Evolutionary conservation across 306 rosid genomes (phyloP).

Genomic region (Rosa lucieae): DNA sequence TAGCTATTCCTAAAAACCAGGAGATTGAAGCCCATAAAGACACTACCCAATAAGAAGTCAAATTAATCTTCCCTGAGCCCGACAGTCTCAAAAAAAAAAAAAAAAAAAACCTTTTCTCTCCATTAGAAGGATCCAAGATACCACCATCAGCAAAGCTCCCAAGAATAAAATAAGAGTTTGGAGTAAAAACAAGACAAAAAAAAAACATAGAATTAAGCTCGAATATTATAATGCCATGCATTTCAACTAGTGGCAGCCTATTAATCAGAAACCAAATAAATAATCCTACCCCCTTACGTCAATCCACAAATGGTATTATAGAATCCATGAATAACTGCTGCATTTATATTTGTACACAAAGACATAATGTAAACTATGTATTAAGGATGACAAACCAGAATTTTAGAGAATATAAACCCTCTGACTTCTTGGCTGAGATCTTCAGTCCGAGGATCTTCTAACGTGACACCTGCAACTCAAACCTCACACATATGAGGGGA

Average conservation of each 20-base stretch:
- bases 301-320: not conserved
- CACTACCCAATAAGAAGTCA: not conserved
- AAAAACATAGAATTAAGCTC: not conserved
- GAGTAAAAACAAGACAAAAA: not conserved
- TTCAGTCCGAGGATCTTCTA: constrained; percentile 96
- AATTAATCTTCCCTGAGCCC: not conserved
- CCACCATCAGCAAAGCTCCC: not conserved
- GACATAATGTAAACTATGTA: not conserved
- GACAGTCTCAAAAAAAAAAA: not conserved
- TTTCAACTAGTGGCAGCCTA: not conserved
- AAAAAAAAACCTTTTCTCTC: not conserved
- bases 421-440: constrained; percentile 99
- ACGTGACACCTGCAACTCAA: constrained; percentile 67
- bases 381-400: constrained; percentile 69
- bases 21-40: not conserved
- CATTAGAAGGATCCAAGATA: not conserved
- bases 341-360: not conserved
- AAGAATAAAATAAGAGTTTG: not conserved
- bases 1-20: not conserved
- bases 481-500: constrained; percentile 17
- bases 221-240: not conserved
- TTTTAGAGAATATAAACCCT: constrained; percentile 94
- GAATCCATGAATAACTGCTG: not conserved
- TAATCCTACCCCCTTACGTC: not conserved
- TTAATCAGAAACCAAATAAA: not conserved